Evolutionary conservation across 2,329 filamentous ascomycete species (phyloP), one percentile per base, ranked within the genome.

Genomic region (Phoma sp.): DNA sequence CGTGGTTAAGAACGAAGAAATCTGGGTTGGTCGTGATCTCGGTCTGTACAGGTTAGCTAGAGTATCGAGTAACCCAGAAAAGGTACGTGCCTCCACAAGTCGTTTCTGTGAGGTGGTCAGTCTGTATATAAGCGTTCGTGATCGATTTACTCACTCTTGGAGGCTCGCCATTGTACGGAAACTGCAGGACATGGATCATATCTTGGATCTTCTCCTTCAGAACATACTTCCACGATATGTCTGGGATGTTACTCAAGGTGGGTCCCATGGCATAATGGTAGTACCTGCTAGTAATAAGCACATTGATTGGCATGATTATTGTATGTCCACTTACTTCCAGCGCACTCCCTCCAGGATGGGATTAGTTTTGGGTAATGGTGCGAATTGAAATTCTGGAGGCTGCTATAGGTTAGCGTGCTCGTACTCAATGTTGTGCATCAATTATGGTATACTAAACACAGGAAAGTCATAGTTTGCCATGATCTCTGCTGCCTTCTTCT

Each of bases 1-100:
- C 87, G 57, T 91, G 88, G 54, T 91, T 91, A 7, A 88, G 80
- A 0, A 91, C 84, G 59, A 89, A 91, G 60, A 87, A 83, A n/a
- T 83, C 75, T 4, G 76, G 61, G 56, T 89, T 91, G 0, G 80
- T 76, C 0, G 88, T 91, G 32, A 90, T 80, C 18, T 82, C 78
- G 4, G 79, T 79, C 65, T 71, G 25, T 1, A 7, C 2, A 29
- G 2, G 36, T 70, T 42, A 68, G 65, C 33, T 25, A 7, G 11
- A 29, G 9, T 18, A 4, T 12, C 7, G 7, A 15, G 6, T 17
- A 2, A 1, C 7, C 0, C 11, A 14, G n/a, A 20, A 9, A 14
- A 9, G 9, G 21, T 12, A 52, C 56, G 20, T 60, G 50, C 66
- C 59, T 81, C 80, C 0, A 86, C 80, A 0, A 89, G 76, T 2